These are phyloP conservation scores for Didymella glomerata DNA, from an alignment of 2,329 filamentous ascomycete genomes.

Conservation along the genomic window DNA sequence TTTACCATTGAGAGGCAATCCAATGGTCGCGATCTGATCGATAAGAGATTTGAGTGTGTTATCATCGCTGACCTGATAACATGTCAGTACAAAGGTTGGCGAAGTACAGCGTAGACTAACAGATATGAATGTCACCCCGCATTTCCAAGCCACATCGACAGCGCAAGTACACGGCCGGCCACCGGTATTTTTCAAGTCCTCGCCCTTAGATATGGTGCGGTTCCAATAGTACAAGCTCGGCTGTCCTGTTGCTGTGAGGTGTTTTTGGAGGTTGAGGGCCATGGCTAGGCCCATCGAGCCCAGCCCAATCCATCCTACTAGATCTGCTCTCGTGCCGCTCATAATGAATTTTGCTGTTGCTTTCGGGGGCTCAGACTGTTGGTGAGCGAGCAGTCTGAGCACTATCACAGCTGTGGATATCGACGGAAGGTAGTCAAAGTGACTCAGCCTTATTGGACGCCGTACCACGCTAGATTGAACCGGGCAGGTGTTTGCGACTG, in stretches of 20 bases:
- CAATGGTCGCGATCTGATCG: slow-evolving; percentile 27
- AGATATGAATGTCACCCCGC: slow-evolving; percentile 45
- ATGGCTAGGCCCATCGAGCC: slow-evolving; percentile 63
- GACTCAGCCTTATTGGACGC: slow-evolving; percentile 19
- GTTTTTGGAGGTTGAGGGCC: slow-evolving; percentile 60
- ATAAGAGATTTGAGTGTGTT: slow-evolving; percentile 49
- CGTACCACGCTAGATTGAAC: slow-evolving; percentile 16
- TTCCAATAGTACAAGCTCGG: slow-evolving; percentile 55
- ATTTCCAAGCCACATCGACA: slow-evolving; percentile 29
- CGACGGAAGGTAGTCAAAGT: slow-evolving; percentile 5
- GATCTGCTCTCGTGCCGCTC: neutral
- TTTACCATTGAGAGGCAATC: slow-evolving; percentile 48
- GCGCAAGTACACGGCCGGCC: slow-evolving; percentile 29
- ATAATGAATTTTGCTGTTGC: neutral
- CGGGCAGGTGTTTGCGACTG: slow-evolving; percentile 11
- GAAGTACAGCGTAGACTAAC: slow-evolving; percentile 31
- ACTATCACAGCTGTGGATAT: neutral
- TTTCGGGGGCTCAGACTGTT: neutral
- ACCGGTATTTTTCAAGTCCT: slow-evolving; percentile 39
- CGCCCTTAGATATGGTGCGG: slow-evolving; percentile 58
- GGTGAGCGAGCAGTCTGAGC: neutral
- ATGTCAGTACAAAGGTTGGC: neutral
- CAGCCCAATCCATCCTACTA: slow-evolving; percentile 51
- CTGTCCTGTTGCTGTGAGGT: slow-evolving; percentile 39
- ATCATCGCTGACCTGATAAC: slow-evolving; percentile 53